Evolutionary conservation across 306 rosid genomes (phyloP).

Genomic region (Boehmeria nivea): DNA sequence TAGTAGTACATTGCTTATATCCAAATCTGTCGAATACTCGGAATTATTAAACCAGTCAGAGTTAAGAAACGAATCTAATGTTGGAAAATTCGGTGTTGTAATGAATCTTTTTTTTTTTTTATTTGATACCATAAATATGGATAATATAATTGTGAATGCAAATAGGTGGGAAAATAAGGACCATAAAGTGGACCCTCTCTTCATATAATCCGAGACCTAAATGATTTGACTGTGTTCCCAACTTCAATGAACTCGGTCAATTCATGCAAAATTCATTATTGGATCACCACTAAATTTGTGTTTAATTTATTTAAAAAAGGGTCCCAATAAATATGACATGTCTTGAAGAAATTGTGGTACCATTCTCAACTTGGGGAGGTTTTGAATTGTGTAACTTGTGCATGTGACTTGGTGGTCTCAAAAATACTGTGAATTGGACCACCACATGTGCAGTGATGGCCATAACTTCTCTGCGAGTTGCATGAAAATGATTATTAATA

Average conservation of each 20-base stretch:
- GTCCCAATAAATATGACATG: neutral
- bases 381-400: neutral
- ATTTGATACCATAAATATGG: neutral
- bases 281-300: too few relatives aligned
- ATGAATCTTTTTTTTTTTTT: neutral
- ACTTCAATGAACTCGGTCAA: neutral
- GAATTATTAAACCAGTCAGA: too few relatives aligned
- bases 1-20: too few relatives aligned
- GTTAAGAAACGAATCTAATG: too few relatives aligned
- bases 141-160: neutral
- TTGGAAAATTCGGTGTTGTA: neutral
- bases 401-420: conserved; percentile 1
- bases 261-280: conserved; percentile 1
- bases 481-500: neutral
- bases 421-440: too few relatives aligned
- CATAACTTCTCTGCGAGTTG: conserved; percentile 1
- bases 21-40: too few relatives aligned
- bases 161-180: neutral
- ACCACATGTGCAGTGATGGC: conserved; percentile 3
- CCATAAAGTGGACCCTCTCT: neutral
- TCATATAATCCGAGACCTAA: neutral
- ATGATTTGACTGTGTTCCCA: conserved; percentile 1
- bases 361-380: neutral
- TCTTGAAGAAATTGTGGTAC: neutral
- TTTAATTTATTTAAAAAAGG: neutral